These are phyloP conservation scores for Tylopilus subfusipes DNA, from an alignment of 768 basidiomycete genomes.

Conservation along the genomic window DNA sequence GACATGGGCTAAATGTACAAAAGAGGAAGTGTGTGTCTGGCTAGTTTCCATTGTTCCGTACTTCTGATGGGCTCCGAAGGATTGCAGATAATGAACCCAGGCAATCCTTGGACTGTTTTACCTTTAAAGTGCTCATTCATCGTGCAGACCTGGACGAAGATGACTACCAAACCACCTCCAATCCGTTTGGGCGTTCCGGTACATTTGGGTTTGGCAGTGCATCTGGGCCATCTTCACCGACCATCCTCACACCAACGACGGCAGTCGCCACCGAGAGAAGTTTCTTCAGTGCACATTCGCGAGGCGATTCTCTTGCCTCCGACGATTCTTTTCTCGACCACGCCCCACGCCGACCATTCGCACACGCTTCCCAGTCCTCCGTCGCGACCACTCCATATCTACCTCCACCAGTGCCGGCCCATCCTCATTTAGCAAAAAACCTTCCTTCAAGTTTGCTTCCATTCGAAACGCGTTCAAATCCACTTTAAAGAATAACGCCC, in stretches of 20 bases:
- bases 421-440: conserved; percentile 68
- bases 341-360: conserved; percentile 56
- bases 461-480: conserved; percentile 85
- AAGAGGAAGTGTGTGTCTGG: conserved; percentile 4
- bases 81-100: conserved; percentile 49
- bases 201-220: conserved; percentile 45
- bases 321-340: conserved; percentile 69
- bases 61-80: conserved; percentile 36
- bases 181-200: conserved; percentile 66
- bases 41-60: conserved; percentile 3
- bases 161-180: conserved; percentile 56
- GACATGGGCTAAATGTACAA: conserved; percentile 13
- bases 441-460: conserved; percentile 84
- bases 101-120: conserved; percentile 20
- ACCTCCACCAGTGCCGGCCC: conserved; percentile 14
- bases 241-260: conserved; percentile 46
- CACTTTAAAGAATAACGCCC: conserved; percentile 44
- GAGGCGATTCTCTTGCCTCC: conserved; percentile 77
- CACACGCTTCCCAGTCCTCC: conserved; percentile 70
- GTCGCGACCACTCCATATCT: conserved; percentile 46
- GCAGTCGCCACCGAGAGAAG: conserved; percentile 46
- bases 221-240: conserved; percentile 67
- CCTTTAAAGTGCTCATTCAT: neutral
- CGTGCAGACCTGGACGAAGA: conserved; percentile 80
- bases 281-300: conserved; percentile 59